Conservation (phyloP, 2,329 filamentous ascomycete genomes). For the Colletotrichum sp. region DNA sequence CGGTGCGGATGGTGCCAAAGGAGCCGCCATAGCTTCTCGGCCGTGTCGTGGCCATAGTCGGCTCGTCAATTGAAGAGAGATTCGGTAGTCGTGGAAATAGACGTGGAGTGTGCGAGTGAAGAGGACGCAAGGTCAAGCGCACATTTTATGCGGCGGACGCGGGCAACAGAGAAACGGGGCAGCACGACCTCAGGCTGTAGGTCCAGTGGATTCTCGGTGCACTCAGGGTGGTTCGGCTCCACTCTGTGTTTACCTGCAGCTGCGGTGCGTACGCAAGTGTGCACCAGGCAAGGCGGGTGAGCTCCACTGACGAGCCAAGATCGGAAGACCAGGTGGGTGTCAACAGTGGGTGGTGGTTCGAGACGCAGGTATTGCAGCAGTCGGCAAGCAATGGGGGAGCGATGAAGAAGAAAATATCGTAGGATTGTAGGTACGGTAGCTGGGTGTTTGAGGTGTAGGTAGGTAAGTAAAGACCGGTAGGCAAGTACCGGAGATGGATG, state of each 20-base stretch:
- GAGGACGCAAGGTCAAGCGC: constrained; percentile 13
- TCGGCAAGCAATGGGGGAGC: background rate
- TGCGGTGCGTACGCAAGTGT: constrained; percentile 16
- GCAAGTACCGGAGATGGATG: background rate
- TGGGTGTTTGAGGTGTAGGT: background rate
- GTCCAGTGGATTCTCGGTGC: background rate
- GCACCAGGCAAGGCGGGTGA: constrained; percentile 8
- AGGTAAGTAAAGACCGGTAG: background rate
- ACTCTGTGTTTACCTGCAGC: constrained; percentile 21
- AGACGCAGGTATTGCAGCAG: background rate
- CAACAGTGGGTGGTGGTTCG: constrained; percentile 2
- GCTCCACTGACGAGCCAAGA: constrained; percentile 17
- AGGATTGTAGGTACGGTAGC: background rate
- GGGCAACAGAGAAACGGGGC: constrained; percentile 15
- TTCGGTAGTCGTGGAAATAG: background rate
- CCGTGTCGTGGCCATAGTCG: constrained; percentile 20
- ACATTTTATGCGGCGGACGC: constrained; percentile 22
- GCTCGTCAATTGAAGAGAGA: constrained; percentile 3
- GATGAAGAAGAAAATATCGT: background rate
- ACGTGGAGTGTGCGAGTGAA: background rate
- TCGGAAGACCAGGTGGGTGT: constrained; percentile 13
- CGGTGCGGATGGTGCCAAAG: constrained; percentile 49
- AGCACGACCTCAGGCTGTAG: background rate
- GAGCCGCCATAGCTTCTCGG: constrained; percentile 28
- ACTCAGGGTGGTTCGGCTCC: background rate